Evolutionary conservation across 768 basidiomycete species (phyloP).

Genomic region (Amanita pallidorosea): DNA sequence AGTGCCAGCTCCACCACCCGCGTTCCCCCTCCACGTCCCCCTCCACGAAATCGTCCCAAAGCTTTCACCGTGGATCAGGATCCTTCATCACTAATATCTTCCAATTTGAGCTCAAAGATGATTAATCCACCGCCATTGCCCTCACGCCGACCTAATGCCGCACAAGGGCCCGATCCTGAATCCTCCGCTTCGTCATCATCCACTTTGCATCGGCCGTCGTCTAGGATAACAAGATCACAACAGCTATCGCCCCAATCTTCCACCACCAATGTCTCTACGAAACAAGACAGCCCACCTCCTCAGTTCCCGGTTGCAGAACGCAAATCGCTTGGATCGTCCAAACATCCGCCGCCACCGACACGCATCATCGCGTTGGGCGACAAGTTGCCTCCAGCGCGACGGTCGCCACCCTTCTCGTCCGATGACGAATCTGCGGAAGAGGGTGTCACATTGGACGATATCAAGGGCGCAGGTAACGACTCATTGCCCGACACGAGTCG

Average conservation of each 20-base stretch:
- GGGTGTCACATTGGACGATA: conserved; percentile 26
- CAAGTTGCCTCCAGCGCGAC: conserved; percentile 56
- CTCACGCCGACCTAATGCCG: conserved; percentile 7
- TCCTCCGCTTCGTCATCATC: background rate
- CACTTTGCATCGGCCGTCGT: background rate
- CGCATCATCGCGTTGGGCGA: conserved; percentile 61
- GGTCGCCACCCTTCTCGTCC: conserved; percentile 27
- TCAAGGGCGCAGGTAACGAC: conserved; percentile 32
- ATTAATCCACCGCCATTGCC: conserved; percentile 10
- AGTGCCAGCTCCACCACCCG: conserved; percentile 5
- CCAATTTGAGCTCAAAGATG: conserved; percentile 16
- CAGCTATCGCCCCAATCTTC: background rate
- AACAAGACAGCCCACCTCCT: background rate
- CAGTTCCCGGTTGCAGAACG: conserved; percentile 19
- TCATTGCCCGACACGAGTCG: conserved; percentile 57
- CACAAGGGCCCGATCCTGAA: background rate
- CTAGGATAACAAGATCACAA: background rate
- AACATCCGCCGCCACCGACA: conserved; percentile 63
- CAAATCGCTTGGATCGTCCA: conserved; percentile 26
- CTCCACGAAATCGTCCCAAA: conserved; percentile 6
- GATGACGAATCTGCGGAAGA: conserved; percentile 52
- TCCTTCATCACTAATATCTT: background rate
- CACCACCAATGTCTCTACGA: background rate
- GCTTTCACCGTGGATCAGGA: conserved; percentile 5
- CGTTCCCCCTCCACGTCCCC: conserved; percentile 22